phyloP scores from a whole-genome alignment of 345 rosid genomes.

The Eucalyptus decipiens region DNA sequence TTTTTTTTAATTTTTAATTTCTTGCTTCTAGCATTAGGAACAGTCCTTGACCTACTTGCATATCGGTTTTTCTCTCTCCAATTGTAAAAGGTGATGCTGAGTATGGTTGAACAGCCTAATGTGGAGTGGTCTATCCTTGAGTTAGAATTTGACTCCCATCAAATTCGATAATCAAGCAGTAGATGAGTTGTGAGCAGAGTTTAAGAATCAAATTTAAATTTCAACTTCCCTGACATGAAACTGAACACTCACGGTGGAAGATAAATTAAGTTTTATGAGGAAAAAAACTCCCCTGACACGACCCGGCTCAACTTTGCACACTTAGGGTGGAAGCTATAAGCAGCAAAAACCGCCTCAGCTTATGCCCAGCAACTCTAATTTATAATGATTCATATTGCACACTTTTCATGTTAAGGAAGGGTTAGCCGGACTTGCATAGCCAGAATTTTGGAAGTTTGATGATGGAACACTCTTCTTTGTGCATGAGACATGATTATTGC shows the following conservation, averaged over 20 bases:
- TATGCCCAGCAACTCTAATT: background rate
- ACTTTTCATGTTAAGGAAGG: background rate
- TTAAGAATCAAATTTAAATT: background rate
- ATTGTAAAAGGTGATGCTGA: background rate
- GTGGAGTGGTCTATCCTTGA: background rate
- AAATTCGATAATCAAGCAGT: background rate
- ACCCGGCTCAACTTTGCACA: background rate
- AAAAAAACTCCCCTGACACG: background rate
- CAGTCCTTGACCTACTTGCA: background rate
- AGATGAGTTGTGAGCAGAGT: background rate
- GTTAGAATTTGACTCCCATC: background rate
- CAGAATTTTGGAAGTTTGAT: background rate
- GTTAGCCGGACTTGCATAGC: background rate
- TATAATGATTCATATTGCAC: background rate
- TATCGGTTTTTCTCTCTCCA: background rate
- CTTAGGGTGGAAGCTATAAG: background rate
- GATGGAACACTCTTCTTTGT: background rate
- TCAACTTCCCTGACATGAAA: background rate
- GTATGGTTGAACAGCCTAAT: background rate
- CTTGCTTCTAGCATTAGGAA: background rate
- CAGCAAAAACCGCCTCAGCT: background rate
- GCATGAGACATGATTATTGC: background rate
- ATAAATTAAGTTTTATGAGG: background rate
- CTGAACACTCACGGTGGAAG: background rate
- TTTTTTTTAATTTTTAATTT: background rate